A percentile compares a stretch with the other conserved stretches of the same genome.
Conservation (phyloP, 441 rosid genomes). For the Pelargonium citronellum region DNA sequence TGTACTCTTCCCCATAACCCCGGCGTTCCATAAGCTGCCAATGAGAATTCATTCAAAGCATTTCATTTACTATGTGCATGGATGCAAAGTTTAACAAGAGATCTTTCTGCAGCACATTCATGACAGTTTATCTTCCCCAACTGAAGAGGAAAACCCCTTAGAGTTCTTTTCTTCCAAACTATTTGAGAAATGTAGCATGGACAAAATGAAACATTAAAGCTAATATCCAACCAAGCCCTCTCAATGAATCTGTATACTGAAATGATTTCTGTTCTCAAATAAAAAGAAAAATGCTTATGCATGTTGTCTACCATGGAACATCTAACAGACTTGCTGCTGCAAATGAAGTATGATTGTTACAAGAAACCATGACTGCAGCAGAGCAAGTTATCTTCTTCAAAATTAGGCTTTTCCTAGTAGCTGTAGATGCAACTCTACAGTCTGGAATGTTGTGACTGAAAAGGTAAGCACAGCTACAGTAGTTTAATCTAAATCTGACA, state of each 20-base stretch:
- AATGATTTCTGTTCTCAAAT: not conserved
- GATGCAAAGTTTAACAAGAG: not conserved
- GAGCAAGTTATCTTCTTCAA: too few species aligned
- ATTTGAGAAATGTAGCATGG: not conserved
- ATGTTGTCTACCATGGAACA: too few species aligned
- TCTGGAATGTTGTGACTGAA: too few species aligned
- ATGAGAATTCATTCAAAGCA: conserved; percentile 22
- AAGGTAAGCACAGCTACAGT: too few species aligned
- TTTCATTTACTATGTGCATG: conserved; percentile 10
- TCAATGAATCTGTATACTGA: not conserved
- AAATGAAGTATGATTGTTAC: too few species aligned
- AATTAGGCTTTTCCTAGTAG: too few species aligned
- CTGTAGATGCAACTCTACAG: too few species aligned
- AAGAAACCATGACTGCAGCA: too few species aligned
- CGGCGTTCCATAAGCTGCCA: conserved; percentile 91
- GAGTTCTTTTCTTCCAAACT: not conserved
- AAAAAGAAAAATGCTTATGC: not conserved
- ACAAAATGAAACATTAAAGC: not conserved
- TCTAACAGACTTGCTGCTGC: too few species aligned
- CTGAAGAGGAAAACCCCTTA: conserved; percentile 2
- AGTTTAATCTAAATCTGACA: too few species aligned
- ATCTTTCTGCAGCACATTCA: conserved; percentile 1
- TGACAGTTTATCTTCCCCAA: not conserved
- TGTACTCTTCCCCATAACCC: conserved; percentile 85
- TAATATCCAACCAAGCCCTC: not conserved